phyloP scores from a whole-genome alignment of 345 rosid genomes.

The Sisymbrium altissimum region DNA sequence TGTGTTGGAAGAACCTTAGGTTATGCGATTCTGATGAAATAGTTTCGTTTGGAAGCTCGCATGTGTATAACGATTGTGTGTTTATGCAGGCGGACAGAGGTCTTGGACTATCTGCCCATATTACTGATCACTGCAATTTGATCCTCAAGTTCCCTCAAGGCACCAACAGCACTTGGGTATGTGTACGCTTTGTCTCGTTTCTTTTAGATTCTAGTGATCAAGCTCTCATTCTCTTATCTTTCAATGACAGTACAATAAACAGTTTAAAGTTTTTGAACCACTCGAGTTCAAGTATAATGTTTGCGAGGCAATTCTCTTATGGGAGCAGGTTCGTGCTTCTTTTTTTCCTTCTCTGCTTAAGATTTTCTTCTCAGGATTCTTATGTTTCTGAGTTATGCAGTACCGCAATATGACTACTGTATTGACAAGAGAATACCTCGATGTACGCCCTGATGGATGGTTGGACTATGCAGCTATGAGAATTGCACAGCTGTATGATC shows the following conservation, averaged over 20 bases:
- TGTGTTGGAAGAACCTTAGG: not conserved
- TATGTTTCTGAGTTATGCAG: slow-evolving; percentile 45
- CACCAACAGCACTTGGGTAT: slow-evolving; percentile 96
- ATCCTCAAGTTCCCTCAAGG: slow-evolving; percentile 85
- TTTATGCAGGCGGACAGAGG: slow-evolving; percentile 74
- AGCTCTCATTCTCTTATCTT: slow-evolving; percentile 1
- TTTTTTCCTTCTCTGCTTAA: not conserved
- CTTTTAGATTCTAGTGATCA: not conserved
- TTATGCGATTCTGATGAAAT: not conserved
- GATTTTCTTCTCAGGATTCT: not conserved
- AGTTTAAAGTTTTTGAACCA: slow-evolving; percentile 80
- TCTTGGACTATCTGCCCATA: slow-evolving; percentile 74
- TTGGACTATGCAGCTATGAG: slow-evolving; percentile 88
- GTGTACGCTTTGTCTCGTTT: slow-evolving; percentile 17
- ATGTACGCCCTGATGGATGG: slow-evolving; percentile 93
- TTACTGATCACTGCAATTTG: slow-evolving; percentile 74
- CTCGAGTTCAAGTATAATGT: slow-evolving; percentile 86
- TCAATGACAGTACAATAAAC: slow-evolving; percentile 71
- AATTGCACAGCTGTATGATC: slow-evolving; percentile 82
- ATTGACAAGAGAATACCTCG: slow-evolving; percentile 90
- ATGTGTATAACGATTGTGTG: not conserved
- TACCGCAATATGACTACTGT: slow-evolving; percentile 97
- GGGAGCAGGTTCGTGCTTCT: slow-evolving; percentile 84
- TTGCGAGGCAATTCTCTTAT: slow-evolving; percentile 79
- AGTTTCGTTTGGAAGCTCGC: not conserved